Percentiles rank a stretch among this genome's conserved stretches.
Evolutionary conservation across 257 asterid genomes (phyloP).

Genomic region (Rauvolfia tetraphylla): DNA sequence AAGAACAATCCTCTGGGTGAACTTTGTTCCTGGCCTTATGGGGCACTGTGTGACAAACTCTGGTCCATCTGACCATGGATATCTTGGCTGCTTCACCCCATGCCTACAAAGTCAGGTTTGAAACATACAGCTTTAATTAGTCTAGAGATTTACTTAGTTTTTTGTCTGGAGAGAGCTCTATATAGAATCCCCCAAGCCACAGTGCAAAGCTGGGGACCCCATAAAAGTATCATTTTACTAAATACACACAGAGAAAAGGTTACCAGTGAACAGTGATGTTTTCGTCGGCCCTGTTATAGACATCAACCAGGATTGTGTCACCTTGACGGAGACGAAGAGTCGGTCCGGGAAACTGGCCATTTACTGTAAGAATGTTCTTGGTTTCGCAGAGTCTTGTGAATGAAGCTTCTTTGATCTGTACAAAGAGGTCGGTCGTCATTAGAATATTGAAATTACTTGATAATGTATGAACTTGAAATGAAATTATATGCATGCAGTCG

Average conservation of each 20-base stretch:
- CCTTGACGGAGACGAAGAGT: slow-evolving; percentile 33
- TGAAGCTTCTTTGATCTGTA: slow-evolving; percentile 34
- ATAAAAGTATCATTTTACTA: too few species aligned
- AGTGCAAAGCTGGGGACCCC: too few species aligned
- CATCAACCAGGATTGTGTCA: slow-evolving; percentile 32
- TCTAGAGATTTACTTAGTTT: too few species aligned
- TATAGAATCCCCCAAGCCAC: too few species aligned
- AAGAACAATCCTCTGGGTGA: slow-evolving; percentile 35
- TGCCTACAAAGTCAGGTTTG: slow-evolving; percentile 32
- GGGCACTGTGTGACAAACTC: slow-evolving; percentile 56
- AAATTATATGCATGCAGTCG: too few species aligned
- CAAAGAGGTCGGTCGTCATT: too few species aligned
- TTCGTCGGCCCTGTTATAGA: slow-evolving; percentile 31
- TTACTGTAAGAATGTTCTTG: slow-evolving; percentile 48
- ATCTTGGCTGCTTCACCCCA: slow-evolving; percentile 46
- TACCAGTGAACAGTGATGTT: slow-evolving; percentile 56
- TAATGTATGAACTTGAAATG: too few species aligned
- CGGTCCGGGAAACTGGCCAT: slow-evolving; percentile 55
- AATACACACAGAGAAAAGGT: neutral
- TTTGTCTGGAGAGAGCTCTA: too few species aligned
- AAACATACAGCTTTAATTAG: too few species aligned
- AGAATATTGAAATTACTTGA: too few species aligned
- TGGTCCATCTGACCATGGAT: slow-evolving; percentile 62
- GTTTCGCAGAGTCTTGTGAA: slow-evolving; percentile 36
- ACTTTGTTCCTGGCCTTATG: slow-evolving; percentile 38